Percentiles rank a stretch among this genome's conserved stretches.
These are phyloP conservation scores for Boletus sp. DNA, from an alignment of 1,284 basidiomycete species.

Conservation along the genomic window DNA sequence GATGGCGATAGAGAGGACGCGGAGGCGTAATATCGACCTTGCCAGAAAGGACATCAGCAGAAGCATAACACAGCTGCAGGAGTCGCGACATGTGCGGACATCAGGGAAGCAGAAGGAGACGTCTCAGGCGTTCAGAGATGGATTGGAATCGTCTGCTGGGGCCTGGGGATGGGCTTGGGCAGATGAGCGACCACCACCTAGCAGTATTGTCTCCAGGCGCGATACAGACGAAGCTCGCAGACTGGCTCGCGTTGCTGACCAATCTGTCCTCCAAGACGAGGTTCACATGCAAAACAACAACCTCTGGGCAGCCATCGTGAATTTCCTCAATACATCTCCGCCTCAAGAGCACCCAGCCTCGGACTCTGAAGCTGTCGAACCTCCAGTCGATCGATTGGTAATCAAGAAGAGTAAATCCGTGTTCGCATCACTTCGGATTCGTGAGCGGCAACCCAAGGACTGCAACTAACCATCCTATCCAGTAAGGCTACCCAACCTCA, in stretches of 20 bases:
- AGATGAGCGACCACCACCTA: slow-evolving; percentile 73
- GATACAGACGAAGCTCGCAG: slow-evolving; percentile 72
- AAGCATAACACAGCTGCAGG: slow-evolving; percentile 46
- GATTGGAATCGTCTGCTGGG: slow-evolving; percentile 43
- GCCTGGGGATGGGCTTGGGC: slow-evolving; percentile 75
- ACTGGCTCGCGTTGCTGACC: slow-evolving; percentile 68
- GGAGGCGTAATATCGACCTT: slow-evolving; percentile 54
- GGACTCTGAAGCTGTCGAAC: slow-evolving; percentile 15
- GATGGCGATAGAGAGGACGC: slow-evolving; percentile 56
- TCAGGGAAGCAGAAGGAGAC: slow-evolving; percentile 26
- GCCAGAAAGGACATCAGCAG: slow-evolving; percentile 54
- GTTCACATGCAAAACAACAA: slow-evolving; percentile 59
- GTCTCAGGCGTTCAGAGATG: slow-evolving; percentile 46
- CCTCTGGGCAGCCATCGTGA: slow-evolving; percentile 63
- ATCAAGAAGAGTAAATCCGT: slow-evolving; percentile 28
- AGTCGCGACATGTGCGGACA: slow-evolving; percentile 24
- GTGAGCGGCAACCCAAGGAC: slow-evolving; percentile 12
- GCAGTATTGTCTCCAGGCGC: slow-evolving; percentile 73
- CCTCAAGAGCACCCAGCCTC: slow-evolving; percentile 24
- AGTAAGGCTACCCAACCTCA: not conserved
- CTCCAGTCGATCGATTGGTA: not conserved
- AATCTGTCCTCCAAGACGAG: slow-evolving; percentile 53
- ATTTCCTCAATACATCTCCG: slow-evolving; percentile 50
- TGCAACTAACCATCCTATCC: not conserved
- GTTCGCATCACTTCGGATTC: slow-evolving; percentile 24